These are phyloP conservation scores for Fusarium brachygibbosum DNA, from an alignment of 2,329 filamentous ascomycete species.

Conservation along the genomic window DNA sequence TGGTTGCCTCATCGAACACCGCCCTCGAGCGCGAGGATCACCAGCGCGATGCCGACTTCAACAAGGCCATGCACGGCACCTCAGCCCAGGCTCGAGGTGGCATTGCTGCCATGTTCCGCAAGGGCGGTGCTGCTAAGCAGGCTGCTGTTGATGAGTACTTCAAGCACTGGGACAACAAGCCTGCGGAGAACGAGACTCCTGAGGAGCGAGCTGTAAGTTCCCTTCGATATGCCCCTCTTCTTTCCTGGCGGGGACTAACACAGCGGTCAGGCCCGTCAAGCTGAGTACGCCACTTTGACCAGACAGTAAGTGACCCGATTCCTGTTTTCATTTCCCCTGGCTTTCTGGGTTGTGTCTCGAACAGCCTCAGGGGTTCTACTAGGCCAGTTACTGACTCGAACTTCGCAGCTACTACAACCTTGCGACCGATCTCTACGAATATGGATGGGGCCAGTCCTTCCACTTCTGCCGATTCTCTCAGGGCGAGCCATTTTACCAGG, in stretches of 20 bases:
- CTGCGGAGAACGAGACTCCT: conserved; percentile 82
- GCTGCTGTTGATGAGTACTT: conserved; percentile 92
- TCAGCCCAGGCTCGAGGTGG: conserved; percentile 79
- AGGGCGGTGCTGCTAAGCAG: conserved; percentile 81
- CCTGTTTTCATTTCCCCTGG: conserved; percentile 1
- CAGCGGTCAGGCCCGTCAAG: conserved; percentile 74
- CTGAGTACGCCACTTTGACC: conserved; percentile 93
- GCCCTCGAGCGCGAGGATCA: conserved; percentile 86
- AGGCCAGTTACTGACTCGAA: conserved; percentile 36
- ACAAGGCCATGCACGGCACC: conserved; percentile 84
- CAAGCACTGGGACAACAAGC: conserved; percentile 95
- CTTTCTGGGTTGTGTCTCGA: background rate
- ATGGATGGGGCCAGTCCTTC: conserved; percentile 96
- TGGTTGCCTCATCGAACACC: conserved; percentile 58
- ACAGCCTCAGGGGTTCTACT: background rate
- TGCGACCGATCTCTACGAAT: conserved; percentile 96
- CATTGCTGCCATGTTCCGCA: conserved; percentile 86
- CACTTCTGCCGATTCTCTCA: conserved; percentile 96
- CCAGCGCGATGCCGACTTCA: conserved; percentile 88
- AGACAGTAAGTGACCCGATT: conserved; percentile 76
- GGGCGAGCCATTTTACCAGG: conserved; percentile 89
- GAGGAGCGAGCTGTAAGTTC: conserved; percentile 79
- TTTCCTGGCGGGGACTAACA: conserved; percentile 39
- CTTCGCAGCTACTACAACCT: conserved; percentile 88
- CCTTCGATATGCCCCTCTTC: conserved; percentile 31